Conservation (phyloP, 2,329 filamentous ascomycete species). For the Xylaria sp. region DNA sequence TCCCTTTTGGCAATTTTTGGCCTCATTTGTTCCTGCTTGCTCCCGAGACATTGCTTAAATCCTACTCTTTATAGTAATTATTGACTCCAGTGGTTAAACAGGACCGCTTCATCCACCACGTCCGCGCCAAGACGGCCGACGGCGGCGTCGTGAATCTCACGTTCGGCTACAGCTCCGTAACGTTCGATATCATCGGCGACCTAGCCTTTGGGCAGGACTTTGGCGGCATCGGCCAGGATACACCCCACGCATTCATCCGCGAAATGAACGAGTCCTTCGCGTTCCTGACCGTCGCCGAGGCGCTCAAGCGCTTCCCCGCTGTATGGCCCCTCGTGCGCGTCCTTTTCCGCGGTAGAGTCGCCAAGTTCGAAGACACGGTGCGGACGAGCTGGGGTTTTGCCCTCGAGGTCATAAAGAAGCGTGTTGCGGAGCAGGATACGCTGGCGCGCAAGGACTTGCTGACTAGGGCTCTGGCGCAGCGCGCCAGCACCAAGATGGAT, state of each 20-base stretch:
- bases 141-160: neutral
- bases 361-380: neutral
- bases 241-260: neutral
- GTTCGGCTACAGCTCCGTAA: neutral
- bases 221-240: neutral
- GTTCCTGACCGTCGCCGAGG: constrained; percentile 2
- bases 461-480: constrained; percentile 1
- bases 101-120: neutral
- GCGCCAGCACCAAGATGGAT: neutral
- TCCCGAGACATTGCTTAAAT: neutral
- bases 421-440: neutral
- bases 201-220: neutral
- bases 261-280: neutral
- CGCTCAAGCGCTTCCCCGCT: constrained; percentile 1
- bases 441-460: constrained; percentile 10
- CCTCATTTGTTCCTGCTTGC: neutral
- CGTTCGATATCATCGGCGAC: neutral
- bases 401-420: constrained; percentile 5
- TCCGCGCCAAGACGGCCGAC: neutral
- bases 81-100: neutral
- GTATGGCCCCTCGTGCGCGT: neutral
- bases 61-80: neutral
- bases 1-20: neutral
- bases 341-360: constrained; percentile 1
- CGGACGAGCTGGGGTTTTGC: constrained; percentile 1